Base-by-base conservation (phyloP, 768 basidiomycete species). In the Serendipita sp. region DNA sequence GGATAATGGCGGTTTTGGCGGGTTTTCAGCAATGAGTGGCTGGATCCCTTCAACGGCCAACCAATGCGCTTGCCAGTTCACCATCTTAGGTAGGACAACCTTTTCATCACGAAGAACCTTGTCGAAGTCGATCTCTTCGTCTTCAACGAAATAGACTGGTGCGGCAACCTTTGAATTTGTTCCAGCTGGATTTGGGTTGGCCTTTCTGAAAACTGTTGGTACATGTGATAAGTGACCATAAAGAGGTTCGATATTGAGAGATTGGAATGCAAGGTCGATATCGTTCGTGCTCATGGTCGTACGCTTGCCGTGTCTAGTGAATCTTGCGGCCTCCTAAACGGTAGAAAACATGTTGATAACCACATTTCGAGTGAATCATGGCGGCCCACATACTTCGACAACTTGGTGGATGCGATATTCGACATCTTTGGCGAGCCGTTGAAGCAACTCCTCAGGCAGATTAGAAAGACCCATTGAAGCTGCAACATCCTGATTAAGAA, bases 41-140 rank as follows among this genome's bases (percentile, higher is more conserved):
- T 98, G 96, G 11, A 99, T 89, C 30, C 96, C 96, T 70, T 99
- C 96, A 44, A 99, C 92, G 0, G 94, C 94, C 36, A 99, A 80
- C 96, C 96, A 99, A 72, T 99, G 96, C 1, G 96, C 94, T 0
- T 85, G 88, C 86, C 90, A 94, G 68, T 79, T 84, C 64, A 89
- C 85, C 46, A 85, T 86, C 69, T 86, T 85, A 0, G 91, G 90
- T 5, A 93, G 75, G 1, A 81, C 78, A 41, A 92, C 85, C 73
- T 92, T 88, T 73, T 91, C 90, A 70, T 91, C 89, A 64, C 89
- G 82, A 46, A 97, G 75, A 8, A 93, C 85, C 63, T 85, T 89
- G 71, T 94, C 90, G 70, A 99, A 92, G 75, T 98, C 96, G 56
- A 99, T 87, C 74, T 98, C 96, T 69, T 97, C 93, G 72, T 99